Base-by-base conservation (phyloP, 2,329 filamentous ascomycete genomes). In the Exophiala sp. region DNA sequence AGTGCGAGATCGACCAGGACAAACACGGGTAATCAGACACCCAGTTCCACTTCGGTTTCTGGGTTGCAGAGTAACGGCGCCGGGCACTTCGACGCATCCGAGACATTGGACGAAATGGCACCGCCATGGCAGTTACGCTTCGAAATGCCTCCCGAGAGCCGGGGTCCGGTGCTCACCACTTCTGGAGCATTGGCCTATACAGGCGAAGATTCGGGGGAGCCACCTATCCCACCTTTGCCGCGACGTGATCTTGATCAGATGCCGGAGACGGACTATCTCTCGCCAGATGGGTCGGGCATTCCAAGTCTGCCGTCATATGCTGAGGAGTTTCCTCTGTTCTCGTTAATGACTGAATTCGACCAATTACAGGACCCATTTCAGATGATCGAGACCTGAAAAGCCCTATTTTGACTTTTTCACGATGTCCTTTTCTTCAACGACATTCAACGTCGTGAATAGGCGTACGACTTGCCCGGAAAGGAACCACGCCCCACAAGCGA, bases 401-500 rank as follows among this genome's bases (percentile, higher is more conserved):
- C 3, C n/a, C 38, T 46, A 58, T 6, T 49, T 14, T 34, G 37
- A n/a, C 32, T 57, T 57, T 24, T 55, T 45, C 11, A 16, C 18
- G 7, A 14, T 14, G 11, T 30, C 21, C 18, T 19, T 27, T 19
- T 14, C 21, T 38, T 24, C 11, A 14, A 13, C 16, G 21, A 14
- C 14, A 43, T 19, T 16, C 14, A 11, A 5, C 21, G 10, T 29
- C 3, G 43, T 40, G 21, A 46, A 27, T 7, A 54, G 43, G 14
- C 29, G 45, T 13, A 68, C 73, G 43, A 77, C 66, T 53, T 64
- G 63, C 9, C 63, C 67, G 2, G 76, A 78, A 1, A 80, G 52
- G 41, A 74, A 72, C 67, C 75, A 78, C 22, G 74, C 72, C 32
- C 70, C 58, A 30, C 75, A 54, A 9, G 81, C 80, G 46, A 95